Conservation (phyloP, 2,329 filamentous ascomycete genomes). For the Ophiostoma pallidulum region DNA sequence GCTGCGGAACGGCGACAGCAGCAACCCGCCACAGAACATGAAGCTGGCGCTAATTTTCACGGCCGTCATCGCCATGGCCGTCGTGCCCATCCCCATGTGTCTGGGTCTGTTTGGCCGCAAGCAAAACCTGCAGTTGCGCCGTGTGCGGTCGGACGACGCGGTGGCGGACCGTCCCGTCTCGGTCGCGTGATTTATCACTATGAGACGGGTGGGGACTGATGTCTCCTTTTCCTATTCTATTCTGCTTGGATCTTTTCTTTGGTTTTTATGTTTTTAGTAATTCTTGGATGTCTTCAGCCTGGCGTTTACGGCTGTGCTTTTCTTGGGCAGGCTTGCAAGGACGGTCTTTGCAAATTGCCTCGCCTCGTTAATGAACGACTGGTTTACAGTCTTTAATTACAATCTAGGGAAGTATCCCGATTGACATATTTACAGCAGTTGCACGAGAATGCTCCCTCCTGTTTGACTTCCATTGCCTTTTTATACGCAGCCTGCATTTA, state of each 20-base stretch:
- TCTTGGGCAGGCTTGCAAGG: neutral
- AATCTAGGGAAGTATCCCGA: too few species aligned
- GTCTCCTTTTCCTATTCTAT: neutral
- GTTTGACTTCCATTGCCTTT: too few species aligned
- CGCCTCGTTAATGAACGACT: too few species aligned
- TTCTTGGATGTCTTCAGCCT: neutral
- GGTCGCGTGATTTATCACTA: neutral
- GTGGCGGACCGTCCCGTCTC: neutral
- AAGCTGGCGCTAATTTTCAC: slow-evolving; percentile 66
- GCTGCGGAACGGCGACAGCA: slow-evolving; percentile 46
- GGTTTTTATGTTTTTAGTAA: neutral
- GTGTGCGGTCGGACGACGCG: slow-evolving; percentile 36
- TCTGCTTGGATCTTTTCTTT: neutral
- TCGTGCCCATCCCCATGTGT: slow-evolving; percentile 57
- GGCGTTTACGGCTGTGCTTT: neutral
- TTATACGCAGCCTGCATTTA: too few species aligned
- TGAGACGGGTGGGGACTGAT: neutral
- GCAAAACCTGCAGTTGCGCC: slow-evolving; percentile 40
- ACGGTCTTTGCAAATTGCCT: too few species aligned
- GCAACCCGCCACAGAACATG: slow-evolving; percentile 61
- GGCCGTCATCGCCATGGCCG: slow-evolving; percentile 57
- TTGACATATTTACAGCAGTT: too few species aligned
- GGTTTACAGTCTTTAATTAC: too few species aligned
- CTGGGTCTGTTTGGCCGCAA: slow-evolving; percentile 60
- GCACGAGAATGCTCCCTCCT: too few species aligned